A percentile compares a stretch with the other conserved stretches of the same genome.
Evolutionary conservation across 345 rosid genomes (phyloP).

Genomic region (Lepidium sativum): DNA sequence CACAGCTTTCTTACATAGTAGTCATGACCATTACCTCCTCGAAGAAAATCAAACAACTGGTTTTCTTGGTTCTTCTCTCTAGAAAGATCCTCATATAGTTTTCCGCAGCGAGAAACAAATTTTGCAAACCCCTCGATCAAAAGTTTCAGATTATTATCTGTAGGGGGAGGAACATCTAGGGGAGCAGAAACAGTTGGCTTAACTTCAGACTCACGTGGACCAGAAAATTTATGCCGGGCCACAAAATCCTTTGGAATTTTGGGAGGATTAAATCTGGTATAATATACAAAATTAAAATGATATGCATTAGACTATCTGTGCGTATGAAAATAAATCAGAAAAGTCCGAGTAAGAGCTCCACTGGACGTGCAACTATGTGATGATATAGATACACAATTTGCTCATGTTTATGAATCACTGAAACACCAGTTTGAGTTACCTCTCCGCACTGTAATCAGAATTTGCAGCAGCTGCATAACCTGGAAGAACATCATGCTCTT

Average conservation of each 20-base stretch:
- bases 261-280: constrained; percentile 79
- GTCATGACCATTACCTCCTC: constrained; percentile 75
- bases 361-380: neutral
- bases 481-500: constrained; percentile 55
- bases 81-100: constrained; percentile 90
- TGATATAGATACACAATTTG: neutral
- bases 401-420: neutral
- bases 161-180: constrained; percentile 67
- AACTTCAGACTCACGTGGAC: constrained; percentile 42
- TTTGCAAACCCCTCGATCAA: constrained; percentile 88
- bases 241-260: constrained; percentile 68
- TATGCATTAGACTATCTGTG: neutral
- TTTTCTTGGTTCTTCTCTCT: constrained; percentile 84
- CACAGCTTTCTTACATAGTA: constrained; percentile 79
- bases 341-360: neutral
- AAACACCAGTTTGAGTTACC: constrained; percentile 36
- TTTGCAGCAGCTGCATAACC: constrained; percentile 66
- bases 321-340: neutral
- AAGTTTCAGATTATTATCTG: constrained; percentile 60
- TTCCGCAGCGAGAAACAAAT: constrained; percentile 91
- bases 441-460: constrained; percentile 58
- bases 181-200: constrained; percentile 52
- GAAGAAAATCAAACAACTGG: constrained; percentile 79
- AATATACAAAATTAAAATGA: constrained; percentile 13
- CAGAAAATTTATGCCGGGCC: constrained; percentile 62